Evolutionary conservation across 2,329 filamentous ascomycete genomes (phyloP).

Genomic region (Colletotrichum tofieldiae): DNA sequence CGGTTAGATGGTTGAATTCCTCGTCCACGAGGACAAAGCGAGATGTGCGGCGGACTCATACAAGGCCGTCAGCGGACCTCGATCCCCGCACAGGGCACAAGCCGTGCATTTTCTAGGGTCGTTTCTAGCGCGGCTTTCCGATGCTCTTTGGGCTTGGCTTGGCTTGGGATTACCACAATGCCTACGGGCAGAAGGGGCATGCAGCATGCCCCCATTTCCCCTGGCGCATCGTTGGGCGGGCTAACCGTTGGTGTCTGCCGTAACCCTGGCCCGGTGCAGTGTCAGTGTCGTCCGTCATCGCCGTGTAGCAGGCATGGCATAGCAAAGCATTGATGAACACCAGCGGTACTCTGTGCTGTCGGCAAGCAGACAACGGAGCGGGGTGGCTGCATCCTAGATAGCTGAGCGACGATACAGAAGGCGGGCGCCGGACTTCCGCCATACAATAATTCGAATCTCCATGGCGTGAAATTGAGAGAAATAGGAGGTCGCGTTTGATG

Average conservation of each 20-base stretch:
- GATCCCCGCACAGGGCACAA: conserved; percentile 36
- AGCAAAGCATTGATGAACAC: neutral
- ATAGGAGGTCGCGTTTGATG: conserved; percentile 16
- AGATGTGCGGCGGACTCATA: conserved; percentile 13
- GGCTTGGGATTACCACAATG: conserved; percentile 18
- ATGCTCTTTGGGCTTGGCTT: conserved; percentile 34
- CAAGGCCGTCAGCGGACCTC: conserved; percentile 39
- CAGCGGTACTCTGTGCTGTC: neutral
- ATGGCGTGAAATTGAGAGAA: neutral
- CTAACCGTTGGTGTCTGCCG: conserved; percentile 32
- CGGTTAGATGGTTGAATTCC: conserved; percentile 14
- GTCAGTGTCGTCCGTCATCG: conserved; percentile 9
- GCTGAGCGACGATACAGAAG: conserved; percentile 15
- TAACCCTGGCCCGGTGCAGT: conserved; percentile 25
- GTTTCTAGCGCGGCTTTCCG: conserved; percentile 32
- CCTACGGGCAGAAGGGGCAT: conserved; percentile 8
- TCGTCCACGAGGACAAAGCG: conserved; percentile 39
- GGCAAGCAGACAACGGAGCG: conserved; percentile 13
- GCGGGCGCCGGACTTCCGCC: conserved; percentile 21
- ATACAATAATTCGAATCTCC: conserved; percentile 16
- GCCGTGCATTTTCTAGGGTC: conserved; percentile 40
- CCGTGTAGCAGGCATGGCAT: neutral
- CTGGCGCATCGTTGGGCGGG: conserved; percentile 19
- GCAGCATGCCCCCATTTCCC: conserved; percentile 6
- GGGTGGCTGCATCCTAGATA: conserved; percentile 15